Base-by-base conservation (phyloP, 139 green algal species). In the Asterochloris erici region DNA sequence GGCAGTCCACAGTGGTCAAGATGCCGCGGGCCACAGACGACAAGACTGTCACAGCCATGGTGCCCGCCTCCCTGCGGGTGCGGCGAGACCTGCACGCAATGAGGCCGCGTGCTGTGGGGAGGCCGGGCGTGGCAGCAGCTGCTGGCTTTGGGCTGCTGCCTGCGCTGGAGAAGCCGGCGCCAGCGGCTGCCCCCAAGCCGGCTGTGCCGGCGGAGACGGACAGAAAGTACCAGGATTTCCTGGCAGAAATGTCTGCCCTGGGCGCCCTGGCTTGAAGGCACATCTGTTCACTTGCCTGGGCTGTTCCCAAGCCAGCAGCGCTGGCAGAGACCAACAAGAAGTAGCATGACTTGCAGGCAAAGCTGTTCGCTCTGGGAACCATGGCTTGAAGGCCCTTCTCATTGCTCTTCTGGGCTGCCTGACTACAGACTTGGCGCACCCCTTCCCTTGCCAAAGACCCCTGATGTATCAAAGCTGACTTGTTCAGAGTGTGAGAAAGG, bases 41-140 rank as follows among this genome's bases (percentile, higher is more conserved):
- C 62, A 79, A 60, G 63, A 82, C 79, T 63, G 79, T 90, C 12
- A 89, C 88, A 0, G 84, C 81, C 24, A 90, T 95, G 91, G 90
- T 97, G 19, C 94, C 94, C 17, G 89, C 94, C 0, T 90, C 91
- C 10, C 84, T 97, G 74, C 87, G 88, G 11, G 85, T 96, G 29
- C 82, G 83, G 63, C 81, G 93, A 11, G 93, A 95, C 54, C 79
- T 83, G 21, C 29, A 16, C 63, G 66, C 64, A 63, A 75, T 28
- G 15, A 27, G 6, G 12, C 71, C 23, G 12, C 29, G n/a, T 60
- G 62, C 76, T 19, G 61, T 11, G 68, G 26, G 60, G 29, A 17
- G n/a, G 16, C 17, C 29, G 38, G 77, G 63, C 17, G 79, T 27
- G 70, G 77, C 21, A 79, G 81, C 85, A 15, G 85, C 81, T 10